phyloP scores from a whole-genome alignment of 1,284 basidiomycete genomes.

The Heliocybe sulcata region DNA sequence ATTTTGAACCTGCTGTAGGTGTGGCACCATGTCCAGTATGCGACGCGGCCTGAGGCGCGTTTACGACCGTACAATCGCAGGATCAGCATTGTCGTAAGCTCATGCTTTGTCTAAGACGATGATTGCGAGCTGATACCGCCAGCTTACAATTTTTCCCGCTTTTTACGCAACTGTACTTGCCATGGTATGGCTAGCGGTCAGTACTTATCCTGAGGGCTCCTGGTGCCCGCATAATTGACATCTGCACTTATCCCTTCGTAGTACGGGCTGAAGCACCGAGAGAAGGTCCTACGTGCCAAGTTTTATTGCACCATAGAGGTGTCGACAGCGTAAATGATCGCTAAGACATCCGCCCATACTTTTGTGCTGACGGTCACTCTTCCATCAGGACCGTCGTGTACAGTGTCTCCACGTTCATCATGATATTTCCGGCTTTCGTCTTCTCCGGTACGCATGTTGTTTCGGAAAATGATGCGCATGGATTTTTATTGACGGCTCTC shows the following conservation, averaged over 20 bases:
- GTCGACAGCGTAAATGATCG: background rate
- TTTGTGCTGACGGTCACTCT: background rate
- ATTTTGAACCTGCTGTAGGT: too few relatives aligned
- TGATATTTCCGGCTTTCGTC: background rate
- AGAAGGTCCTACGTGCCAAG: background rate
- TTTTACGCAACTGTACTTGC: too few relatives aligned
- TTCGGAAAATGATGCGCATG: background rate
- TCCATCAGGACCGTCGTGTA: background rate
- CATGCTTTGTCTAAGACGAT: too few relatives aligned
- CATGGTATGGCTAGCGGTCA: too few relatives aligned
- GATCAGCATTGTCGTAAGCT: too few relatives aligned
- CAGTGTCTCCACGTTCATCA: background rate
- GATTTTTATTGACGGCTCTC: too few relatives aligned
- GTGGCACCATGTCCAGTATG: too few relatives aligned
- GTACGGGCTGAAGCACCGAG: background rate
- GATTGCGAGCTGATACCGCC: too few relatives aligned
- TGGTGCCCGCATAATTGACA: background rate
- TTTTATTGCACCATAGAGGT: background rate
- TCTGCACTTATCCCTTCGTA: background rate
- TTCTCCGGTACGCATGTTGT: background rate
- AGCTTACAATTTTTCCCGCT: too few relatives aligned
- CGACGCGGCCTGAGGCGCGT: too few relatives aligned
- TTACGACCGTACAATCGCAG: too few relatives aligned
- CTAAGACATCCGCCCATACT: background rate
- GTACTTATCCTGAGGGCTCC: background rate